Base-by-base conservation (phyloP, 352 stramenopile genomes). In the Phytophthora nicotianae region DNA sequence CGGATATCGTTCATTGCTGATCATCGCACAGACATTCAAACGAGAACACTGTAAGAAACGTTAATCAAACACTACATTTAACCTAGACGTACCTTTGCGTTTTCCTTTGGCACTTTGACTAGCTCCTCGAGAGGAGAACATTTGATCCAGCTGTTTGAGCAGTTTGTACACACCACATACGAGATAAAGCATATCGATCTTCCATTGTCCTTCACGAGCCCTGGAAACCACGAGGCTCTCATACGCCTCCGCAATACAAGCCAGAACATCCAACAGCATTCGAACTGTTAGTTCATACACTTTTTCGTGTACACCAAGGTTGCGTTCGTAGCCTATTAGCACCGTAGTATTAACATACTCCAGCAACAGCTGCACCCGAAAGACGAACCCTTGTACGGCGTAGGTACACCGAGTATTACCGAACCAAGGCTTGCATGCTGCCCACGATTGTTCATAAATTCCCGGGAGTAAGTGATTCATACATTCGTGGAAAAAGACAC, bases 131-230 rank as follows among this genome's bases (percentile, higher is more conserved):
- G 38, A 65, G n/a, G 23, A 62, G n/a, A 88, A 54, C 65, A 88
- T 88, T 43, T 73, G 72, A 40, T 89, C 76, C 6, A 91, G 55
- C 10, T 85, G 38, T 11, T 66, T 70, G 19, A 90, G 51, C 3
- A 88, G 38, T 21, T 74, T 77, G 48, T 90, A 72, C 5, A 83
- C 59, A 2, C 79, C 83, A 42, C 71, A 81, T 2, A 92, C 74
- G 11, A 92, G 69, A 61, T 90, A 89, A 23, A 92, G 21, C 41
- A 88, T 65, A 26, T 92, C 83, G 37, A 89, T 90, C 38, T 90
- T 92, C 79, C 79, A 92, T 51, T 92, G 81, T 2, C 37, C 47
- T 21, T 61, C 14, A 10, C 81, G 72, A 10, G 74, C 58, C 26
- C 79, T 71, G 4, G 81, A 89, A 1, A 87, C 68, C 0, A 73